These are phyloP conservation scores for Phaeosphaeriaceae sp. DNA, from an alignment of 2,329 filamentous ascomycete species.

Conservation along the genomic window DNA sequence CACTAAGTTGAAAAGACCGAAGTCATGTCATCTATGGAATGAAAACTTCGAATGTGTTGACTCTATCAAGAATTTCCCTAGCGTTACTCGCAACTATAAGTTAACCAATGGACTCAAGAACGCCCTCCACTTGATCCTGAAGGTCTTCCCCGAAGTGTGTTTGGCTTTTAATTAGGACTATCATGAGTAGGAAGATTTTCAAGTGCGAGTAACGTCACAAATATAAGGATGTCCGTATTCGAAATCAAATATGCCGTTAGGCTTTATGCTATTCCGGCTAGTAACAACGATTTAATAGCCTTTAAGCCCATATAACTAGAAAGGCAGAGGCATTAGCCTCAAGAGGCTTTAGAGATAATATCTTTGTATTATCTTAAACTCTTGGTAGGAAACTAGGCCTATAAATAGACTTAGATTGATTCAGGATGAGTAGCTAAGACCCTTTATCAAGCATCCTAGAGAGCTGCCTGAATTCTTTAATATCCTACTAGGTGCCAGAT, in stretches of 20 bases:
- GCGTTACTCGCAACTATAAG: slow-evolving; percentile 58
- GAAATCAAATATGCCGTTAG: slow-evolving; percentile 67
- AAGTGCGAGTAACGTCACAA: slow-evolving; percentile 61
- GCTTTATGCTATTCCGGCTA: neutral
- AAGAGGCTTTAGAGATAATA: too few relatives aligned
- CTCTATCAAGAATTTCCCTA: slow-evolving; percentile 66
- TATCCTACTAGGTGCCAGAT: too few relatives aligned
- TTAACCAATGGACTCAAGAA: slow-evolving; percentile 73
- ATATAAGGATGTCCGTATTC: slow-evolving; percentile 70
- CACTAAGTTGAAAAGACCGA: slow-evolving; percentile 8
- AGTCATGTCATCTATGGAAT: slow-evolving; percentile 65
- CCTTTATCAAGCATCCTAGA: too few relatives aligned
- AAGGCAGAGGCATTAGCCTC: too few relatives aligned
- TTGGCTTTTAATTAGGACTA: slow-evolving; percentile 76
- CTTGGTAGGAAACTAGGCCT: too few relatives aligned
- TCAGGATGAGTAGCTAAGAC: too few relatives aligned
- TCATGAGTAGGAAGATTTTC: slow-evolving; percentile 56
- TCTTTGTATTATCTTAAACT: too few relatives aligned
- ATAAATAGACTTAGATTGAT: too few relatives aligned
- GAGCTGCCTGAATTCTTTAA: too few relatives aligned
- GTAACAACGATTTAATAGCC: neutral
- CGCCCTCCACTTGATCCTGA: slow-evolving; percentile 62
- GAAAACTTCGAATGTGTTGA: slow-evolving; percentile 62
- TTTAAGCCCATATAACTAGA: too few relatives aligned
- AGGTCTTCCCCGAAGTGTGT: slow-evolving; percentile 59